Evolutionary conservation across 2,329 filamentous ascomycete genomes (phyloP), one percentile per base, ranked within the genome.

Genomic region (Calonectria ilicicola): DNA sequence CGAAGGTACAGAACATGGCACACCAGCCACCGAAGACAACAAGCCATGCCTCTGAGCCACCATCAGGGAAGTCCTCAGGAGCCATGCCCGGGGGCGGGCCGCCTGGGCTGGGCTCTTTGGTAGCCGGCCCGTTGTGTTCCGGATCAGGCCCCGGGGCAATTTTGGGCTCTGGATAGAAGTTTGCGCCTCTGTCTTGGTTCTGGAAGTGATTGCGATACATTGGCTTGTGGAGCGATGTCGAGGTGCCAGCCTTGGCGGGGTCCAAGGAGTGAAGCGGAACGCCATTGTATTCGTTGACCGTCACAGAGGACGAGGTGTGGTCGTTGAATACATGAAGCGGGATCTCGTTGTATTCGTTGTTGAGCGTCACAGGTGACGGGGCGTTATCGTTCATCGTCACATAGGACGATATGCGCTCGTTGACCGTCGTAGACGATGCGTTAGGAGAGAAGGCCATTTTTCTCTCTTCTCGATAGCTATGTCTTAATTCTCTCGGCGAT

Each of bases 11-110:
- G 66, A 87, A 86, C 51, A 86, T 73, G 2, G 82, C 81, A 72
- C 83, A 85, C 81, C 83, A 87, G 3, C 84, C 85, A 38, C 86
- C 86, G 26, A 86, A 80, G 5, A 93, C 90, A 2, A 88, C 87
- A 10, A 90, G 83, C 89, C 90, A 92, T 10, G 91, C 91, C 73
- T 88, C 82, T 3, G 80, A 53, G 2, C 91, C 91, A 47, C 91
- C 91, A 76, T 92, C 91, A 1, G 91, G 91, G 70, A 91, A 91
- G 74, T 89, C 88, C n/a, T 82, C 81, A 8, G 88, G 86, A 66
- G 84, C 85, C 72, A 84, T 80, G 5, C 81, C 84, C 23, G 81
- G 79, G 7, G 83, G 82, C 19, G 77, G 78, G 4, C 74, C 78
- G 53, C 58, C 75, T 74, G 38, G 38, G 17, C 15, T 35, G 10